Evolutionary conservation across 306 rosid species (phyloP).

Genomic region (Citrullus mucosospermus): DNA sequence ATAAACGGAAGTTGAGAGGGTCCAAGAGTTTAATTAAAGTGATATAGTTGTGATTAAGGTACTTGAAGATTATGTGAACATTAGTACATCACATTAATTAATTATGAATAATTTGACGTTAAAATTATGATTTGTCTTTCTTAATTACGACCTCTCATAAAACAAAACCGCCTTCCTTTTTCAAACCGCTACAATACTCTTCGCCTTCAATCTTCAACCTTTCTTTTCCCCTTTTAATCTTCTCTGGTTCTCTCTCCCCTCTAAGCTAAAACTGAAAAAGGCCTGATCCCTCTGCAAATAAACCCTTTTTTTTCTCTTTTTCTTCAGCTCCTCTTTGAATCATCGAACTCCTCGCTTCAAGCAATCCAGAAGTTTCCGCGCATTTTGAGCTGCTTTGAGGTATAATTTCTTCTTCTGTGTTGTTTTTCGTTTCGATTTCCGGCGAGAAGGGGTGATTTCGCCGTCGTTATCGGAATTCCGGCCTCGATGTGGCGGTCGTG

Average conservation of each 20-base stretch:
- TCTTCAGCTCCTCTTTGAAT: constrained; percentile 21
- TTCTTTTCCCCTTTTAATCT: not conserved
- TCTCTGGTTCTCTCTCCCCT: not conserved
- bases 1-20: no score
- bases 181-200: constrained; percentile 15
- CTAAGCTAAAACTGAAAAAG: not conserved
- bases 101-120: not conserved
- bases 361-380: constrained; percentile 1
- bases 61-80: not conserved
- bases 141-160: constrained; percentile 11
- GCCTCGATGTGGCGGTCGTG: constrained; percentile 84
- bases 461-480: constrained; percentile 1
- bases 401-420: not conserved
- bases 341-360: constrained; percentile 33
- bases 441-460: not conserved
- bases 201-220: not conserved
- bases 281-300: constrained; percentile 8
- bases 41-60: not conserved
- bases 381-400: not conserved
- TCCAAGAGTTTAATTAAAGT: no score
- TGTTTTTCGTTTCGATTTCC: not conserved
- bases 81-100: not conserved
- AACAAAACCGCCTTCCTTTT: constrained; percentile 16
- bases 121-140: not conserved
- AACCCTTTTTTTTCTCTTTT: constrained; percentile 9